Evolutionary conservation across 2,329 filamentous ascomycete species (phyloP).

Genomic region (Pseudocercospora fijiensis): DNA sequence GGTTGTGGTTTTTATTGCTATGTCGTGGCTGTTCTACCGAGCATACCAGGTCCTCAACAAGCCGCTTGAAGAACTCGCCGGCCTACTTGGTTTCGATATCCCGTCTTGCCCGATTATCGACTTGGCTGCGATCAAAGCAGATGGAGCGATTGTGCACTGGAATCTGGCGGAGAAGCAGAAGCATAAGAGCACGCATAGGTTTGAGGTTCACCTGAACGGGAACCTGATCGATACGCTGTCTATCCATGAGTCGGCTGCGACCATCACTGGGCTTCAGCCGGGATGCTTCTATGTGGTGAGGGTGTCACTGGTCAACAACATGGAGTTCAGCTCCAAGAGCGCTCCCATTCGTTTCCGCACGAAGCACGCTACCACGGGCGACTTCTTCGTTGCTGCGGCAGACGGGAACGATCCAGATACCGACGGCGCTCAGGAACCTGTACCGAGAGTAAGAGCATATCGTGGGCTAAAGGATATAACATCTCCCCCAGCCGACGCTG

Average conservation of each 20-base stretch:
- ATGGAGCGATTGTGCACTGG: slow-evolving; percentile 90
- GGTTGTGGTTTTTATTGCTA: slow-evolving; percentile 24
- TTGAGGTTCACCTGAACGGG: slow-evolving; percentile 90
- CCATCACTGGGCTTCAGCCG: slow-evolving; percentile 81
- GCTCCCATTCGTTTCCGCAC: slow-evolving; percentile 81
- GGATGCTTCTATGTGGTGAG: slow-evolving; percentile 90
- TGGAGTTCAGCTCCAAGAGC: slow-evolving; percentile 90
- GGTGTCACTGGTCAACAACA: slow-evolving; percentile 84
- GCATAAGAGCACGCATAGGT: slow-evolving; percentile 70
- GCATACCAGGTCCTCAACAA: slow-evolving; percentile 87
- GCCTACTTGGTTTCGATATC: slow-evolving; percentile 81
- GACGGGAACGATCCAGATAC: slow-evolving; percentile 34
- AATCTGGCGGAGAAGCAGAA: slow-evolving; percentile 50
- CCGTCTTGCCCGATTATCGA: slow-evolving; percentile 86
- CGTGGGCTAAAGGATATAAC: slow-evolving; percentile 48
- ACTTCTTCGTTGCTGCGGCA: slow-evolving; percentile 42
- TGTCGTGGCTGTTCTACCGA: slow-evolving; percentile 64
- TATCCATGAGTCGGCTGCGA: slow-evolving; percentile 80
- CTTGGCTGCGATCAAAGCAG: slow-evolving; percentile 81
- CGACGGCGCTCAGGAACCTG: slow-evolving; percentile 50
- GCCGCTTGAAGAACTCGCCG: slow-evolving; percentile 85
- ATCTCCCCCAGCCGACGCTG: slow-evolving; percentile 63
- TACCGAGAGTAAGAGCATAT: slow-evolving; percentile 54
- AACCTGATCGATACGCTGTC: slow-evolving; percentile 76
- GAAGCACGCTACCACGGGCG: slow-evolving; percentile 44